A percentile compares a stretch with the other conserved stretches of the same genome.
Conservation (phyloP, 441 rosid genomes). For the Euphorbia schlechtendalii region DNA sequence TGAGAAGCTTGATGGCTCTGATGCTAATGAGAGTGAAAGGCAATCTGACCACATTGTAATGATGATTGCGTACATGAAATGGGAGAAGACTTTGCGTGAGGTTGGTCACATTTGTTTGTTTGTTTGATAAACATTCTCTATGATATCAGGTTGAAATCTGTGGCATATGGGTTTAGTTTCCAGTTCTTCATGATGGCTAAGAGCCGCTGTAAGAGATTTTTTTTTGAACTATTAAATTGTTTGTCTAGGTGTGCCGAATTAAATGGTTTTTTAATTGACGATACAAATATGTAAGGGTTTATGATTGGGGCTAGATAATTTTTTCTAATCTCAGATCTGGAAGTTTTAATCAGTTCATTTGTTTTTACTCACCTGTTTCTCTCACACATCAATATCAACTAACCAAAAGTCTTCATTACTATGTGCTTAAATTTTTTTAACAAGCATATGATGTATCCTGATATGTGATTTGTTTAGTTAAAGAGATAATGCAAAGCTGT, state of each 20-base stretch:
- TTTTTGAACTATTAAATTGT: not conserved
- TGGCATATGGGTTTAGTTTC: not conserved
- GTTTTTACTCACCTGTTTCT: not conserved
- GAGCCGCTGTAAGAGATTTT: not conserved
- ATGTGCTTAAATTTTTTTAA: not conserved
- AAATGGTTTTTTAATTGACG: not conserved
- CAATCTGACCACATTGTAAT: constrained; percentile 86
- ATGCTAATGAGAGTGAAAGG: constrained; percentile 38
- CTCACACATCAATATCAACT: not conserved
- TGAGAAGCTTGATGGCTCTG: constrained; percentile 50
- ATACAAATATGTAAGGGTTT: not conserved
- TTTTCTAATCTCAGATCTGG: not conserved
- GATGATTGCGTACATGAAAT: constrained; percentile 80
- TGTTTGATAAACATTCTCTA: not conserved
- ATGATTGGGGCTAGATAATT: not conserved
- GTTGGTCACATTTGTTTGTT: constrained; percentile 31
- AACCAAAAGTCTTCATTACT: not conserved
- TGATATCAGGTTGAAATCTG: not conserved
- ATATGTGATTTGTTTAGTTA: not conserved
- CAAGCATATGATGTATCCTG: not conserved
- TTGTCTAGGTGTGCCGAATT: not conserved
- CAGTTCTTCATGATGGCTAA: not conserved
- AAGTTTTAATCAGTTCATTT: not conserved
- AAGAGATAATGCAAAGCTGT: not conserved
- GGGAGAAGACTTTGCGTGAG: constrained; percentile 74